phyloP scores from a whole-genome alignment of 1,284 basidiomycete genomes.

The Vanrija sp. region DNA sequence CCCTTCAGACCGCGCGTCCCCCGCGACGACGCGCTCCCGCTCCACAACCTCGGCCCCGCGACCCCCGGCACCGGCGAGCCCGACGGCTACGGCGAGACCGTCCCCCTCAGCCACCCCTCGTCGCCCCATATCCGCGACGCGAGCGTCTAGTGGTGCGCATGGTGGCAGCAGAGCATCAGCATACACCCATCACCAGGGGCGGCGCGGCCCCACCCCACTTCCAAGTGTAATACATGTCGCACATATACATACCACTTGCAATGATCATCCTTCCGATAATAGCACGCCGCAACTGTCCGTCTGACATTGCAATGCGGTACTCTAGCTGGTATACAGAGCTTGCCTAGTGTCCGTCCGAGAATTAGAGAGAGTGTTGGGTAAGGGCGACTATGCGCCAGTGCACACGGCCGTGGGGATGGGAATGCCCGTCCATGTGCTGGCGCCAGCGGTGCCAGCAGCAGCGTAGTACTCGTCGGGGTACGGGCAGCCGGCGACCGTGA shows the following conservation, averaged over 20 bases:
- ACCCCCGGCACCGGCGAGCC: not conserved
- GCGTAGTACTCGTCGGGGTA: constrained; percentile 27
- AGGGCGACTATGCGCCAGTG: constrained; percentile 12
- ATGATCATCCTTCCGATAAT: too few species aligned
- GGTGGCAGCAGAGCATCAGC: too few species aligned
- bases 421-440: not conserved
- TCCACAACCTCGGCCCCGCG: not conserved
- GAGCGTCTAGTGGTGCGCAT: too few species aligned
- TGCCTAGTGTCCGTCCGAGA: not conserved
- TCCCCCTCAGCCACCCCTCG: too few species aligned
- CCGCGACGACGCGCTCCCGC: constrained; percentile 19
- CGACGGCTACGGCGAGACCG: not conserved
- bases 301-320: too few species aligned
- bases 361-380: not conserved
- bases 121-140: too few species aligned
- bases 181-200: too few species aligned
- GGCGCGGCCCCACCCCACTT: too few species aligned
- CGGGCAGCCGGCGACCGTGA: constrained; percentile 34
- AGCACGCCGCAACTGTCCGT: too few species aligned
- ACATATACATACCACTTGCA: too few species aligned
- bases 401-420: constrained; percentile 23
- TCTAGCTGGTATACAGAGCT: not conserved
- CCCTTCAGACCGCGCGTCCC: constrained; percentile 42
- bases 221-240: too few species aligned
- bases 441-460: not conserved